phyloP scores from a whole-genome alignment of 441 rosid species.

The Erysimum pusillum region DNA sequence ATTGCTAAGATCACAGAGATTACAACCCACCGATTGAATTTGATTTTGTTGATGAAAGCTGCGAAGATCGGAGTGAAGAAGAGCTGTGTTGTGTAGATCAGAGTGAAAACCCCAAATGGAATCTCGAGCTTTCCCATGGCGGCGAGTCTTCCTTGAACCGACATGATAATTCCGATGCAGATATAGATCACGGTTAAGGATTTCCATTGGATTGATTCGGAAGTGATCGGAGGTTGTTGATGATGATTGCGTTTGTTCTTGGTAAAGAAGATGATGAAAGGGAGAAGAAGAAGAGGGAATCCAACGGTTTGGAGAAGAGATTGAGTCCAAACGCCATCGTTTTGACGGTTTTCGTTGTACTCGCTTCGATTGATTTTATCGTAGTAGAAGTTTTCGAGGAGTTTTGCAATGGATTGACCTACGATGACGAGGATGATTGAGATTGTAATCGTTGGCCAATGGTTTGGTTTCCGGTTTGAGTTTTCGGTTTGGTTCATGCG shows the following conservation, averaged over 20 bases:
- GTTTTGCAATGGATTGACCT: constrained; percentile 43
- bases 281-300: constrained; percentile 53
- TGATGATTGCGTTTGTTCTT: constrained; percentile 27
- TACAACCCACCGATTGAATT: constrained; percentile 48
- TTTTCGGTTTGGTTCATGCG: constrained; percentile 38
- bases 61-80: constrained; percentile 51
- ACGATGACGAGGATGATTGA: constrained; percentile 37
- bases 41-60: constrained; percentile 43
- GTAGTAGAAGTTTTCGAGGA: constrained; percentile 45
- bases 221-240: constrained; percentile 24
- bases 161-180: constrained; percentile 46
- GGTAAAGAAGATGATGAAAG: constrained; percentile 37
- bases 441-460: constrained; percentile 45
- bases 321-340: constrained; percentile 49
- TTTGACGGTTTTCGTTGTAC: constrained; percentile 37
- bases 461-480: constrained; percentile 43
- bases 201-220: constrained; percentile 16
- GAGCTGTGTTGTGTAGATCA: constrained; percentile 51
- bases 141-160: constrained; percentile 47
- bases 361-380: constrained; percentile 39
- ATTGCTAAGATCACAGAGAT: constrained; percentile 48
- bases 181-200: constrained; percentile 40
- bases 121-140: constrained; percentile 51
- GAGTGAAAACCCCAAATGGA: constrained; percentile 42
- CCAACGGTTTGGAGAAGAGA: constrained; percentile 51